These are phyloP conservation scores for Phanerochaete carnosa DNA, from an alignment of 768 basidiomycete genomes.

Conservation along the genomic window DNA sequence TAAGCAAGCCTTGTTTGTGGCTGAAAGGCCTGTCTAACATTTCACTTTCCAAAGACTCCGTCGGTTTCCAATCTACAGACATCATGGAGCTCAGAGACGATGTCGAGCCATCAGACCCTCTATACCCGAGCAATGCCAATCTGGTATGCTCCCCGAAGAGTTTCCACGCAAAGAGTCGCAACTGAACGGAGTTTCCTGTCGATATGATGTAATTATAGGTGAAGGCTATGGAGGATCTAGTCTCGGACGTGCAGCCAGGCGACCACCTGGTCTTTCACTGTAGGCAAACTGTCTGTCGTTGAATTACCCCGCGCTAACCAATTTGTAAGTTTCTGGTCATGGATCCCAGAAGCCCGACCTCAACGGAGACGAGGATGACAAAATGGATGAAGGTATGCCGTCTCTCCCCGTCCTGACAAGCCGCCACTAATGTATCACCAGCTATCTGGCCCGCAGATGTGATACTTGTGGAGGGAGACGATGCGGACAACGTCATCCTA, in stretches of 20 bases:
- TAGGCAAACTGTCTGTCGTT: background rate
- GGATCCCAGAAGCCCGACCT: background rate
- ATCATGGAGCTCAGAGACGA: too few relatives aligned
- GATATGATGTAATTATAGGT: background rate
- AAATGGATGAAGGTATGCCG: background rate
- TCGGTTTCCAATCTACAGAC: too few relatives aligned
- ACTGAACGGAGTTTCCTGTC: too few relatives aligned
- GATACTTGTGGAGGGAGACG: background rate
- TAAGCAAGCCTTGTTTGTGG: too few relatives aligned
- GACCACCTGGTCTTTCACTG: background rate
- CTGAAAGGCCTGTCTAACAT: too few relatives aligned
- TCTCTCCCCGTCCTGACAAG: background rate
- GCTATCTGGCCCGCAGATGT: background rate
- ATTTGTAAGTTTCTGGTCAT: background rate
- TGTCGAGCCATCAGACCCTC: too few relatives aligned
- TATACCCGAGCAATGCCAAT: too few relatives aligned
- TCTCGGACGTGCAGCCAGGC: background rate
- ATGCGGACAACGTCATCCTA: background rate
- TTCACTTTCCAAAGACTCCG: too few relatives aligned
- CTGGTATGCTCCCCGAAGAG: too few relatives aligned
- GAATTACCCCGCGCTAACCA: background rate
- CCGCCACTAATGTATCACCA: background rate
- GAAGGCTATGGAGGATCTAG: background rate
- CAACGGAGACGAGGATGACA: background rate
- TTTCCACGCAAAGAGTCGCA: too few relatives aligned